Conservation (phyloP, 192 early-diverging fungal species). For the Coemansia sp. region DNA sequence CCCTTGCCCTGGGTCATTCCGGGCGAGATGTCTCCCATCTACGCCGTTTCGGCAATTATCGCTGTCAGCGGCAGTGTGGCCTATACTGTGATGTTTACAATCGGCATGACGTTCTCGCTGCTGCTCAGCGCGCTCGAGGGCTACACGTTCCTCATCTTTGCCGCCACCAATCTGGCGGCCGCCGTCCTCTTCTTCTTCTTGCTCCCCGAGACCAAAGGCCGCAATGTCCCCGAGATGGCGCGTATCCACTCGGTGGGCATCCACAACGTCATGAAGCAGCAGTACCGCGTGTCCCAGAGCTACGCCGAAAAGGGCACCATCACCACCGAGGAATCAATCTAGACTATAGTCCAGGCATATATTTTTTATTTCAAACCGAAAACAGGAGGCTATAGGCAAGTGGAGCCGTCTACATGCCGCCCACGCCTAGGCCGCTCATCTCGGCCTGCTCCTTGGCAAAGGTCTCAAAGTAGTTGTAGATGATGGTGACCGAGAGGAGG, state of each 20-base stretch:
- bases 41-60: slow-evolving; percentile 59
- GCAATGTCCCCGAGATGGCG: slow-evolving; percentile 54
- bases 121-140: slow-evolving; percentile 31
- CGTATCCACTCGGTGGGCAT: slow-evolving; percentile 36
- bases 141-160: slow-evolving; percentile 59
- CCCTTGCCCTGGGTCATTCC: slow-evolving; percentile 73
- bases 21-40: slow-evolving; percentile 68
- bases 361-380: neutral
- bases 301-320: neutral
- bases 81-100: slow-evolving; percentile 53
- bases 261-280: slow-evolving; percentile 20
- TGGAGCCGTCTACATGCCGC: slow-evolving; percentile 22
- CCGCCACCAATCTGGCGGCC: slow-evolving; percentile 51
- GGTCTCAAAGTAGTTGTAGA: slow-evolving; percentile 98
- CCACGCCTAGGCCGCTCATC: slow-evolving; percentile 40
- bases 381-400: neutral
- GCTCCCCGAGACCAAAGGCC: slow-evolving; percentile 76
- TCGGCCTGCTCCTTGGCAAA: slow-evolving; percentile 87
- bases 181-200: slow-evolving; percentile 54
- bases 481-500: slow-evolving; percentile 95
- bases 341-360: neutral
- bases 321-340: neutral
- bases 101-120: slow-evolving; percentile 53
- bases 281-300: slow-evolving; percentile 5
- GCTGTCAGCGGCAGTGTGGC: slow-evolving; percentile 61